These are phyloP conservation scores for Sapria himalayana DNA, from an alignment of 345 rosid genomes.

Conservation along the genomic window DNA sequence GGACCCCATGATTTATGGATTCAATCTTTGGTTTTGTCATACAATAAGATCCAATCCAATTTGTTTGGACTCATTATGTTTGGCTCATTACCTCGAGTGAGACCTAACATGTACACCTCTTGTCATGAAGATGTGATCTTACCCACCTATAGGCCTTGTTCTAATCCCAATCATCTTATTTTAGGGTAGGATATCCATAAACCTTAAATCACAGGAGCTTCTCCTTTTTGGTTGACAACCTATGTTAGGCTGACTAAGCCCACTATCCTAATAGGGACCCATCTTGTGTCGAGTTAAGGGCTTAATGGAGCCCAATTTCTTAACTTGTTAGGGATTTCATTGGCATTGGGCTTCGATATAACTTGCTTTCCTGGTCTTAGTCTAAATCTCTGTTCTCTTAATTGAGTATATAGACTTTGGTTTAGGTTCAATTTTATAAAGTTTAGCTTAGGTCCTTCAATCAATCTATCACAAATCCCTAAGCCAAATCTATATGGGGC, in stretches of 20 bases:
- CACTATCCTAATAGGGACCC: background rate
- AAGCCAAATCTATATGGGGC: background rate
- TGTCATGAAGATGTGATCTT: background rate
- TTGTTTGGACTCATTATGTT: conserved; percentile 3
- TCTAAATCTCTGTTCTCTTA: background rate
- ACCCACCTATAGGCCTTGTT: background rate
- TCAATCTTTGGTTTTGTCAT: conserved; percentile 1
- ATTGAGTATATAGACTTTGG: background rate
- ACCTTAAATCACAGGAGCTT: background rate
- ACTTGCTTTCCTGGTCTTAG: conserved; percentile 4
- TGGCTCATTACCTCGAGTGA: background rate
- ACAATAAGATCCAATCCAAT: conserved; percentile 3
- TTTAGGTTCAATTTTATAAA: conserved; percentile 5
- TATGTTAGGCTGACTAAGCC: background rate
- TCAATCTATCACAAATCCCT: conserved; percentile 1
- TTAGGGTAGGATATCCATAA: background rate
- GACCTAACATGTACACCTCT: background rate
- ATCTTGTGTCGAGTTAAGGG: background rate
- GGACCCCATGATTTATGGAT: too few relatives aligned
- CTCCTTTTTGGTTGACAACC: background rate
- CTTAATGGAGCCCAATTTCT: background rate
- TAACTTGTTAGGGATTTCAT: background rate
- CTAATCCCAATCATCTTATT: background rate
- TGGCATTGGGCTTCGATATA: conserved; percentile 2
- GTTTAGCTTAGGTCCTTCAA: conserved; percentile 1